A percentile compares a stretch with the other conserved stretches of the same genome.
Evolutionary conservation across 352 stramenopile genomes (phyloP).

Genomic region (Saprolegnia parasitica): DNA sequence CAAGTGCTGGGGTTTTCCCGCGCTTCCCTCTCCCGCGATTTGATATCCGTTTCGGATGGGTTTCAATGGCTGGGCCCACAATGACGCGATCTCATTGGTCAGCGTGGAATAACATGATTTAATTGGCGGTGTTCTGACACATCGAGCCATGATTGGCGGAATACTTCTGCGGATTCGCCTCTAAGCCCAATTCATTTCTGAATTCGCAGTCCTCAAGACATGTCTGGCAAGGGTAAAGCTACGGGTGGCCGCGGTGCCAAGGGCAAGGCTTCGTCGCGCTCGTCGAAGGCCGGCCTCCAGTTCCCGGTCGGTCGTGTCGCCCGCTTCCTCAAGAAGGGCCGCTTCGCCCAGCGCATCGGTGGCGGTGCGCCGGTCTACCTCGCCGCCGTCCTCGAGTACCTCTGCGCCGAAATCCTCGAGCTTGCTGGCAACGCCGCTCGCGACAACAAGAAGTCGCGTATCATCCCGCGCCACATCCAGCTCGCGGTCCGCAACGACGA

Average conservation of each 20-base stretch:
- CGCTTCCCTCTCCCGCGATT: too few relatives aligned
- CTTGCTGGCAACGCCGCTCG: constrained; percentile 88
- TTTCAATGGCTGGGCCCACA: too few relatives aligned
- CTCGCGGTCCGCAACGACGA: constrained; percentile 91
- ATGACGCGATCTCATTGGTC: not conserved
- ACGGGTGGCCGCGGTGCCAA: constrained; percentile 69
- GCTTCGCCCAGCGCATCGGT: constrained; percentile 89
- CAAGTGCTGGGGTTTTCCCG: too few relatives aligned
- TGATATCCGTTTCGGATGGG: too few relatives aligned
- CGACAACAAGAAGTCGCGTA: constrained; percentile 96
- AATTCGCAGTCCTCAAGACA: constrained; percentile 34
- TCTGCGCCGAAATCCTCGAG: constrained; percentile 88
- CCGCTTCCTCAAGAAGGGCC: constrained; percentile 90
- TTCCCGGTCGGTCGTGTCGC: constrained; percentile 94
- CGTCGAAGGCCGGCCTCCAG: constrained; percentile 90
- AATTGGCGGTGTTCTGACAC: not conserved
- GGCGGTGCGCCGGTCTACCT: constrained; percentile 93
- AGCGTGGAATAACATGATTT: not conserved
- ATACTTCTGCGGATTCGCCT: constrained; percentile 26
- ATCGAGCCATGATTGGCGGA: constrained; percentile 24
- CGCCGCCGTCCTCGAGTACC: constrained; percentile 87
- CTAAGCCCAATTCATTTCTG: constrained; percentile 26
- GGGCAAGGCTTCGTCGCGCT: constrained; percentile 58
- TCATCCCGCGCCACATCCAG: constrained; percentile 95
- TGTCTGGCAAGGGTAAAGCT: constrained; percentile 80